Evolutionary conservation across 257 asterid species (phyloP).

Genomic region (Forsythia viridissima): DNA sequence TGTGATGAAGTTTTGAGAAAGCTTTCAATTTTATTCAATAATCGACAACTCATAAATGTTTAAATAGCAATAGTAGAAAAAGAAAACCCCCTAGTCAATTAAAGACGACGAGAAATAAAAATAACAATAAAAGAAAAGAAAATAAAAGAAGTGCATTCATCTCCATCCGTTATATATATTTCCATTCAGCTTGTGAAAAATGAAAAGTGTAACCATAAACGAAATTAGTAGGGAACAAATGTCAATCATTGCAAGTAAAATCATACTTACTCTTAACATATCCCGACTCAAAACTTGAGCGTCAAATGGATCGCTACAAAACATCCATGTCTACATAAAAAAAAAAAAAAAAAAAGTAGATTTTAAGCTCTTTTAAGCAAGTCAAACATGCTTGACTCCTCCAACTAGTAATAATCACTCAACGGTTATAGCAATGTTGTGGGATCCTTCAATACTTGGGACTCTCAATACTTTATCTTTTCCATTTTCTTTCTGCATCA

Average conservation of each 20-base stretch:
- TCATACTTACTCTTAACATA: background rate
- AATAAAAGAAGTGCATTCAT: no score
- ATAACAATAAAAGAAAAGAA: no score
- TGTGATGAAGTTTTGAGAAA: no score
- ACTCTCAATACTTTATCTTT: conserved; percentile 1
- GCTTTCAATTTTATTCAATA: no score
- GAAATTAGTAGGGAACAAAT: background rate
- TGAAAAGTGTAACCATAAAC: background rate
- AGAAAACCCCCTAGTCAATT: no score
- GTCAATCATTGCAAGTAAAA: background rate
- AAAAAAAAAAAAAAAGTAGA: no score
- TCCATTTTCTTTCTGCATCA: background rate
- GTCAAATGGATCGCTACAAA: background rate
- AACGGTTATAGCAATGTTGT: conserved; percentile 1
- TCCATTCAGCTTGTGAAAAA: no score
- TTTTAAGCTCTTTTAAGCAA: background rate
- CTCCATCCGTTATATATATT: no score
- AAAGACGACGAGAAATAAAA: no score
- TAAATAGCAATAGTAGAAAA: no score
- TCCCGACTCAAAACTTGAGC: background rate
- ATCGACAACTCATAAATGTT: no score
- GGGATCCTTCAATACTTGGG: conserved; percentile 26
- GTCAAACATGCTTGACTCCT: background rate
- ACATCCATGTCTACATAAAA: background rate
- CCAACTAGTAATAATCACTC: conserved; percentile 15